These are phyloP conservation scores for Penicillium janthinellum DNA, from an alignment of 2,329 filamentous ascomycete species.

Conservation along the genomic window DNA sequence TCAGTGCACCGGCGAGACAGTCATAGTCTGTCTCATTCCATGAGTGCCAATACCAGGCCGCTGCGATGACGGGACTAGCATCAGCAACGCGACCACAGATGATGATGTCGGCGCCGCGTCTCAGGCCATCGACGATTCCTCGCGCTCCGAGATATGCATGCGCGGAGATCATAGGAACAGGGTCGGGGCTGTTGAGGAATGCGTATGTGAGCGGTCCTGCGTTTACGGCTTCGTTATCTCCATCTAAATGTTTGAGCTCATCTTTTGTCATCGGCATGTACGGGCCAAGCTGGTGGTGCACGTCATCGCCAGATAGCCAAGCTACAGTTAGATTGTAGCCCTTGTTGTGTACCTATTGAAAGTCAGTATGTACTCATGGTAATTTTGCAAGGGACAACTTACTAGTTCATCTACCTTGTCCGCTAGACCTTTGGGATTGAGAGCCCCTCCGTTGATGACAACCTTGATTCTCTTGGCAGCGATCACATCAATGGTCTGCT, in stretches of 20 bases:
- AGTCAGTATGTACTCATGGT: neutral
- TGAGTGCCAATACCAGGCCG: conserved; percentile 58
- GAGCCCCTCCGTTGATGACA: neutral
- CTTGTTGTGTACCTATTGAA: neutral
- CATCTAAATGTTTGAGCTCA: neutral
- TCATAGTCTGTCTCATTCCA: conserved; percentile 50
- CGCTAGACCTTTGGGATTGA: neutral
- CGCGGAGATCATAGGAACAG: neutral
- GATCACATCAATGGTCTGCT: neutral
- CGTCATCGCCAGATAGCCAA: neutral
- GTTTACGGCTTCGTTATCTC: neutral
- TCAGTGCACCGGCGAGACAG: neutral
- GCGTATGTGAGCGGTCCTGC: neutral
- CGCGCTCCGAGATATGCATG: neutral
- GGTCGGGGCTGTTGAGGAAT: neutral
- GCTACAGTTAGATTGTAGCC: neutral
- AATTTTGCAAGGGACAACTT: neutral
- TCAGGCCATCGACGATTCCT: conserved; percentile 36
- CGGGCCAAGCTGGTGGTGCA: neutral
- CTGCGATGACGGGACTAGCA: conserved; percentile 58
- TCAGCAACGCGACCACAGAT: conserved; percentile 47
- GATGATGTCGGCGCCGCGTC: conserved; percentile 45
- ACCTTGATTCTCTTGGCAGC: neutral
- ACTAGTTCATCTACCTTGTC: neutral
- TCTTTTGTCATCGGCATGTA: neutral